phyloP scores from a whole-genome alignment of 148 eudicot species.

The Fagopyrum homotropicum region DNA sequence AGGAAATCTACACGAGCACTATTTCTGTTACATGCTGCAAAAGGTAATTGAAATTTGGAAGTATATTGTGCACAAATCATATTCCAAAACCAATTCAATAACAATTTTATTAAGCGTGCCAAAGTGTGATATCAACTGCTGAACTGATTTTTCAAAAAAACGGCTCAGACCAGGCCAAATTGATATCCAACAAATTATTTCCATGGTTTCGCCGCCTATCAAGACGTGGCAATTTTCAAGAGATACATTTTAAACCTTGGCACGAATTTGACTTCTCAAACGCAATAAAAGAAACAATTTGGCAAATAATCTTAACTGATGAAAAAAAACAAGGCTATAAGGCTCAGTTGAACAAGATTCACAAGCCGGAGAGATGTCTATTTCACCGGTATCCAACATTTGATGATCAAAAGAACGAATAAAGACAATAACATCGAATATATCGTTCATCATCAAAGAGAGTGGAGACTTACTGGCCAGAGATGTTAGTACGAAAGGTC shows the following conservation, averaged over 20 bases:
- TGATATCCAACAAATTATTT: neutral
- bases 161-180: neutral
- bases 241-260: neutral
- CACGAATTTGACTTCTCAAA: neutral
- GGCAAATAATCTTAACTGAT: neutral
- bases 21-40: neutral
- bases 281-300: neutral
- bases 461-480: conserved; percentile 58
- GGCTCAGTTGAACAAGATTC: neutral
- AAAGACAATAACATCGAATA: neutral
- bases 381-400: neutral
- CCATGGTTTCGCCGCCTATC: neutral
- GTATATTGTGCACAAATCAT: neutral
- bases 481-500: conserved; percentile 67
- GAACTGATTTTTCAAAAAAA: neutral
- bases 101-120: neutral
- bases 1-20: neutral
- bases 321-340: neutral
- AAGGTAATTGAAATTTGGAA: neutral
- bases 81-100: neutral
- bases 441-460: neutral
- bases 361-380: neutral
- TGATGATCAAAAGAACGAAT: neutral
- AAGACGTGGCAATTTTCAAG: neutral
- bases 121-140: neutral